A percentile compares a stretch with the other conserved stretches of the same genome.
Evolutionary conservation across 768 basidiomycete species (phyloP).

Genomic region (Clitopilus hobsonii): DNA sequence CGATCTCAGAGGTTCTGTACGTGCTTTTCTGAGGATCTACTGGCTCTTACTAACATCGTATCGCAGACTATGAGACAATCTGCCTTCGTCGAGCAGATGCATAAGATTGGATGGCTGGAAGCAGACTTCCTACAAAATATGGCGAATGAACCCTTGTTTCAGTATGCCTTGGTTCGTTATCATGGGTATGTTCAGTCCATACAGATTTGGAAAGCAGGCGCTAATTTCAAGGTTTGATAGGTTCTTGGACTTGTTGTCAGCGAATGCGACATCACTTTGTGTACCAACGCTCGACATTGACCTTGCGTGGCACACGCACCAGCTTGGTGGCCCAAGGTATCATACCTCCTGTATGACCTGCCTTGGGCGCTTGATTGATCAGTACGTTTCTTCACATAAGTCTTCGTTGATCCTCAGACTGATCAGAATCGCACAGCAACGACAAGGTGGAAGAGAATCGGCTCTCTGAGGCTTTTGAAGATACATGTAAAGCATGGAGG

Average conservation of each 20-base stretch:
- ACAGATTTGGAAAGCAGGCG: neutral
- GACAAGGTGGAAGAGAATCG: slow-evolving; percentile 21
- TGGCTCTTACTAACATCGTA: neutral
- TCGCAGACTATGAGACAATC: slow-evolving; percentile 48
- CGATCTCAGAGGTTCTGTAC: slow-evolving; percentile 44
- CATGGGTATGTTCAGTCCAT: slow-evolving; percentile 38
- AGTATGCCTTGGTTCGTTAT: slow-evolving; percentile 49
- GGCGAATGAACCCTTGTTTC: slow-evolving; percentile 34
- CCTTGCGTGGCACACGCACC: slow-evolving; percentile 65
- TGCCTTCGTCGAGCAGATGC: slow-evolving; percentile 47
- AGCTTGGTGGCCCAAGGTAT: slow-evolving; percentile 42
- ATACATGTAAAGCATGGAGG: slow-evolving; percentile 22
- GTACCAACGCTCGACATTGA: slow-evolving; percentile 63
- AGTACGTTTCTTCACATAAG: slow-evolving; percentile 32
- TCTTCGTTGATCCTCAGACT: neutral
- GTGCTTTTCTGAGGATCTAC: slow-evolving; percentile 4
- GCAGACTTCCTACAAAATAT: slow-evolving; percentile 32
- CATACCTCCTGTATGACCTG: slow-evolving; percentile 29
- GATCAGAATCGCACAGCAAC: slow-evolving; percentile 19
- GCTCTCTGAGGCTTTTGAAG: slow-evolving; percentile 19
- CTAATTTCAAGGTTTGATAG: slow-evolving; percentile 7
- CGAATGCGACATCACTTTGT: slow-evolving; percentile 27
- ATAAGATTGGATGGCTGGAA: slow-evolving; percentile 45
- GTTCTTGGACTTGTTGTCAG: slow-evolving; percentile 48
- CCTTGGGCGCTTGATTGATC: slow-evolving; percentile 38